Percentiles rank a stretch among this genome's conserved stretches.
Conservation (phyloP, 1,284 basidiomycete genomes). For the Pterulicium gracile region DNA sequence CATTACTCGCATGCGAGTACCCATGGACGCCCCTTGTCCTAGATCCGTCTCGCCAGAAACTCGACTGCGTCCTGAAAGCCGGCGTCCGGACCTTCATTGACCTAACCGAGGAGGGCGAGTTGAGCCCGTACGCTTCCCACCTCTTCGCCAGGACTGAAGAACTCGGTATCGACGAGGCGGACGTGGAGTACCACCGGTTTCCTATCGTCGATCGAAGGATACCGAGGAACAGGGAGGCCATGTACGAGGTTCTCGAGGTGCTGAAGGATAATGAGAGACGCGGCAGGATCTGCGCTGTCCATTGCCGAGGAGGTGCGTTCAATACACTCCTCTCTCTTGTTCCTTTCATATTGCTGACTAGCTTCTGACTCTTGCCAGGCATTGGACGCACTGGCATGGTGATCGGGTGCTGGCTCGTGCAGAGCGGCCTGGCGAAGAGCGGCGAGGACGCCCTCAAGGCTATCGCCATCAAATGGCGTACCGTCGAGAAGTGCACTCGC, state of each 20-base stretch:
- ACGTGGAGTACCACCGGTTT: slow-evolving; percentile 63
- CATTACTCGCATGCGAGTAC: slow-evolving; percentile 68
- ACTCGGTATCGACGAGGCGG: slow-evolving; percentile 38
- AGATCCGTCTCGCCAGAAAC: slow-evolving; percentile 42
- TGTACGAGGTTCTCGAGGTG: slow-evolving; percentile 44
- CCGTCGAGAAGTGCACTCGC: slow-evolving; percentile 62
- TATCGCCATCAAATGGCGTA: slow-evolving; percentile 59
- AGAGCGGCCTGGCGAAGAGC: slow-evolving; percentile 45
- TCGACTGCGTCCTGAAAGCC: slow-evolving; percentile 55
- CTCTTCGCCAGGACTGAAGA: slow-evolving; percentile 39
- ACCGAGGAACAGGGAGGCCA: slow-evolving; percentile 42
- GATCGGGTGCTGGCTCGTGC: slow-evolving; percentile 68
- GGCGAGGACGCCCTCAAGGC: slow-evolving; percentile 52
- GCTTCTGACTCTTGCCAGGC: neutral
- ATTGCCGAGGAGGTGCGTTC: slow-evolving; percentile 59
- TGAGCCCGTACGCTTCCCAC: slow-evolving; percentile 49
- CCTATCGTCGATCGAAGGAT: slow-evolving; percentile 61
- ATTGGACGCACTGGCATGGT: slow-evolving; percentile 69
- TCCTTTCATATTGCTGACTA: neutral
- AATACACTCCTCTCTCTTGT: neutral
- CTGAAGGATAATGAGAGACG: slow-evolving; percentile 44
- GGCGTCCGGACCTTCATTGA: slow-evolving; percentile 73
- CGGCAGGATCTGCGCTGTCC: slow-evolving; percentile 51
- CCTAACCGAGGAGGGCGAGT: slow-evolving; percentile 63
- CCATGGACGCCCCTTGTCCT: slow-evolving; percentile 48